Conservation (phyloP, 331 rosid genomes). For the Malus hybrid region DNA sequence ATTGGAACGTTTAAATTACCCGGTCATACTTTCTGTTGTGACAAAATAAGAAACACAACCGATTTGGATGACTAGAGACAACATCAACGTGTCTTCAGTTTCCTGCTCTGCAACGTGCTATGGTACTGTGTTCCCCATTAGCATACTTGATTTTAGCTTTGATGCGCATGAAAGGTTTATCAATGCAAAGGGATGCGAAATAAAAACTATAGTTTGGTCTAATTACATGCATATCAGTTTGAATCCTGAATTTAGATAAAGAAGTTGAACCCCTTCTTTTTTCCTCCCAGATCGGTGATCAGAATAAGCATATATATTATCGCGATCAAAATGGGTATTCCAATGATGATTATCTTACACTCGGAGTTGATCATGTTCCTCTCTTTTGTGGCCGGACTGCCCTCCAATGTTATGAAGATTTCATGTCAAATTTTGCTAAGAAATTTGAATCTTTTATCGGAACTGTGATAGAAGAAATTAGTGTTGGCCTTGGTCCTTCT, state of each 20-base stretch:
- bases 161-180: not conserved
- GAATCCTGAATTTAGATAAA: not conserved
- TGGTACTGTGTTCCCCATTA: not conserved
- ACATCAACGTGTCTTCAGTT: not conserved
- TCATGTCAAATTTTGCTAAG: constrained; percentile 17
- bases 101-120: not conserved
- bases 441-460: constrained; percentile 27
- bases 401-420: constrained; percentile 34
- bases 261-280: constrained; percentile 5
- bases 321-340: constrained; percentile 28
- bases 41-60: not conserved
- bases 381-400: constrained; percentile 34
- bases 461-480: constrained; percentile 26
- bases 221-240: not conserved
- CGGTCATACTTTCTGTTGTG: not conserved
- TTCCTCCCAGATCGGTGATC: constrained; percentile 23
- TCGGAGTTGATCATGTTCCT: constrained; percentile 34
- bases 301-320: constrained; percentile 27
- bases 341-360: constrained; percentile 30
- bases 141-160: not conserved
- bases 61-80: not conserved
- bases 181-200: not conserved
- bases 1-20: not conserved
- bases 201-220: not conserved
- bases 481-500: constrained; percentile 34